phyloP scores from a whole-genome alignment of 2,329 filamentous ascomycete genomes.

The Paraconiothyrium brasiliense region DNA sequence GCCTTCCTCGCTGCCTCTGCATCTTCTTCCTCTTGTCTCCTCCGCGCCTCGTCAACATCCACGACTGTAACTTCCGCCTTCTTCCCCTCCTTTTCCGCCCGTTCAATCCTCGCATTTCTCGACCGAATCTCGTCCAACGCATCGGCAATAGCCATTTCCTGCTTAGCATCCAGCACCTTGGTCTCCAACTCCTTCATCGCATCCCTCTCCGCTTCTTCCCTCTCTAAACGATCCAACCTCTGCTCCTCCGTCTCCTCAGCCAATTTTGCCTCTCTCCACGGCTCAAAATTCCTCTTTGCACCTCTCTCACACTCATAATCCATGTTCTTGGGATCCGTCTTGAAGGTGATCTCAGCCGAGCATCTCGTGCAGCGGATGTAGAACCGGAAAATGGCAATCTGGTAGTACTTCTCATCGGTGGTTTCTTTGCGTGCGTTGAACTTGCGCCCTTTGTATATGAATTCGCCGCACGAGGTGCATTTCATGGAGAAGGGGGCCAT shows the following conservation, averaged over 20 bases:
- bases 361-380: conserved; percentile 89
- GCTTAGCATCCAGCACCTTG: conserved; percentile 90
- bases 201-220: conserved; percentile 81
- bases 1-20: conserved; percentile 81
- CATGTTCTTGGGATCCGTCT: conserved; percentile 93
- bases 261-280: conserved; percentile 77
- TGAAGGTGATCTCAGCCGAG: conserved; percentile 87
- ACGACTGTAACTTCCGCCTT: conserved; percentile 65
- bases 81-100: conserved; percentile 71
- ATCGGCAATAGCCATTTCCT: conserved; percentile 96
- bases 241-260: conserved; percentile 86
- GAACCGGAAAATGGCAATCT: conserved; percentile 88
- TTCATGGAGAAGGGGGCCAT: conserved; percentile 90
- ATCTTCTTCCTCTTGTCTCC: conserved; percentile 79
- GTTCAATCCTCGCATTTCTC: conserved; percentile 86
- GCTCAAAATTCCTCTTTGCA: conserved; percentile 92
- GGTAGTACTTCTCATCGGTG: conserved; percentile 87
- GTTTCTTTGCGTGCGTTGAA: conserved; percentile 94
- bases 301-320: conserved; percentile 86
- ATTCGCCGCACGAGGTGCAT: conserved; percentile 75
- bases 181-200: conserved; percentile 95
- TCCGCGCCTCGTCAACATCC: conserved; percentile 65
- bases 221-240: conserved; percentile 82
- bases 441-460: conserved; percentile 76
- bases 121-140: conserved; percentile 94